phyloP scores from a whole-genome alignment of 2,329 filamentous ascomycete genomes.

The Parascedosporium putredinis region DNA sequence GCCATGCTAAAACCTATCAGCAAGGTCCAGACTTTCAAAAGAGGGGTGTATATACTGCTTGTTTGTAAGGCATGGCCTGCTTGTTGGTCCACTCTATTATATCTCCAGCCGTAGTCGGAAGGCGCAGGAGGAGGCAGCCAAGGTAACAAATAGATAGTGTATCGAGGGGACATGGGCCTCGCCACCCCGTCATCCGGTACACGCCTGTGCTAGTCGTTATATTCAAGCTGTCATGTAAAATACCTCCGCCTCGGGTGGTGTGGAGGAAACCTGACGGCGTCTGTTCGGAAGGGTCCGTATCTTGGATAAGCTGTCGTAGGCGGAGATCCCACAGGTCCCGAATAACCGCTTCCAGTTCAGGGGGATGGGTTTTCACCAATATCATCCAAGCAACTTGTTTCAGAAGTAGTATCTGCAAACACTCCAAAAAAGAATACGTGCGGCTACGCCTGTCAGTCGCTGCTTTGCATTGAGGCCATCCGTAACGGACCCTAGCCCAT shows the following conservation, averaged over 20 bases:
- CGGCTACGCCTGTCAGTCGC: slow-evolving; percentile 55
- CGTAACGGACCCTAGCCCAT: slow-evolving; percentile 27
- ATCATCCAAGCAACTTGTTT: slow-evolving; percentile 72
- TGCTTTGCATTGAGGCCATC: slow-evolving; percentile 42
- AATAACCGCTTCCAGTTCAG: slow-evolving; percentile 68
- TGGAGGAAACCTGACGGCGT: background rate
- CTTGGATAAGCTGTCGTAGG: slow-evolving; percentile 30
- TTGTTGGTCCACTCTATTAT: slow-evolving; percentile 56
- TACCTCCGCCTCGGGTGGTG: slow-evolving; percentile 2
- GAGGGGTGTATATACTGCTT: slow-evolving; percentile 40
- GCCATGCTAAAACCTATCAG: slow-evolving; percentile 30
- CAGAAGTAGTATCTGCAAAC: slow-evolving; percentile 73
- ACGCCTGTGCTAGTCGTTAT: slow-evolving; percentile 24
- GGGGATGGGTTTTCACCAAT: slow-evolving; percentile 48
- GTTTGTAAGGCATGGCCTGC: slow-evolving; percentile 61
- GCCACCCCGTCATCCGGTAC: slow-evolving; percentile 37
- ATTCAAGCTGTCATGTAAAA: slow-evolving; percentile 13
- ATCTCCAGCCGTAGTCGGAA: slow-evolving; percentile 68
- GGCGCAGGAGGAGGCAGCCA: slow-evolving; percentile 60
- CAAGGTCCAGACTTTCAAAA: no score
- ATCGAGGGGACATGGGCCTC: slow-evolving; percentile 60
- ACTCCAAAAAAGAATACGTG: slow-evolving; percentile 73
- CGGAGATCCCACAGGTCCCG: slow-evolving; percentile 79
- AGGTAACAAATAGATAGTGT: slow-evolving; percentile 72
- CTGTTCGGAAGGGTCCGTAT: slow-evolving; percentile 12